A percentile compares a stretch with the other conserved stretches of the same genome.
phyloP scores from a whole-genome alignment of 78 protist species.

The Dictyostelium capitatum region DNA sequence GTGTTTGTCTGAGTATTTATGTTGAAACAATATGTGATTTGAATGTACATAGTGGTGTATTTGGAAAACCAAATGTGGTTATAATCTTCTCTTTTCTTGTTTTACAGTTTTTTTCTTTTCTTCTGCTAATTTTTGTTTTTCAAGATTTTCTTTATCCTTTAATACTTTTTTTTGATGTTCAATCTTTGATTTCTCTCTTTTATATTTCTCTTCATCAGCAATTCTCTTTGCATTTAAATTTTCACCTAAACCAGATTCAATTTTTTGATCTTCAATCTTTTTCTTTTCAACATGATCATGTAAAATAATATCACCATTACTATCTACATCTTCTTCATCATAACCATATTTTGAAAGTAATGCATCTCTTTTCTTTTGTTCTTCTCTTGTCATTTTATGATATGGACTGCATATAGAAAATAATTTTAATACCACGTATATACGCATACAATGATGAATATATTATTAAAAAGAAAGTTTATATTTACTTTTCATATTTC shows the following conservation, averaged over 20 bases:
- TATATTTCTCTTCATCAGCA: constrained; percentile 51
- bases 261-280: background rate
- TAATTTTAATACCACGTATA: background rate
- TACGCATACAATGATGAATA: too few species aligned
- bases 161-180: constrained; percentile 50
- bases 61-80: background rate
- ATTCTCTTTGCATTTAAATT: constrained; percentile 50
- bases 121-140: constrained; percentile 63
- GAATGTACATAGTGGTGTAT: too few species aligned
- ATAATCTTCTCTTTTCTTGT: constrained; percentile 73
- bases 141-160: constrained; percentile 52
- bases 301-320: constrained; percentile 55
- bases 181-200: constrained; percentile 62
- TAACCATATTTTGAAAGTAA: constrained; percentile 54
- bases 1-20: too few species aligned
- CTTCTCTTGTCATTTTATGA: constrained; percentile 57
- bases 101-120: constrained; percentile 65
- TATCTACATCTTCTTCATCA: constrained; percentile 62
- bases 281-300: constrained; percentile 27
- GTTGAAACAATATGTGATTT: too few species aligned
- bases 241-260: background rate
- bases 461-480: background rate
- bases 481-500: constrained; percentile 2
- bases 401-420: constrained; percentile 29
- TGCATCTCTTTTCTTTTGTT: constrained; percentile 66